Base-by-base conservation (phyloP, 2,329 filamentous ascomycete genomes). In the Paraphaeosphaeria minitans region DNA sequence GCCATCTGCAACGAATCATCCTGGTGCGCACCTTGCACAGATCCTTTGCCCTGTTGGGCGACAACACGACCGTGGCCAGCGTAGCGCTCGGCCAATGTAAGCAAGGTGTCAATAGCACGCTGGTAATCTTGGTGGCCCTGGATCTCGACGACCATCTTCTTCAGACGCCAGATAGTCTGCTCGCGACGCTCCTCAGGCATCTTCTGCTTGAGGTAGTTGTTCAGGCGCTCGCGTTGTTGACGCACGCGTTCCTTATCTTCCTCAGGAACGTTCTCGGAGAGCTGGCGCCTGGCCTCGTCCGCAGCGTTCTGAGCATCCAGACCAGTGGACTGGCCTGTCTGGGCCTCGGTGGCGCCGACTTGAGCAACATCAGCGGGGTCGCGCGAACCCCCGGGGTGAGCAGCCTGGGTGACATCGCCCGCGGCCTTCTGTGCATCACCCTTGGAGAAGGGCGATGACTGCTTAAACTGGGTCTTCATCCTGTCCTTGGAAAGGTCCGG, bases 111-210 rank as follows among this genome's bases (percentile, higher is more conserved):
- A 63, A 99, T 89, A n/a, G 95, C 95, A 77, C 90, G 85, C 67
- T 93, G 88, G 78, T 98, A 99, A 71, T 99, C 94, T 58, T 91
- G 87, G 73, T 98, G 95, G 57, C 94, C 91, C 80, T 99, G 95
- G 69, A 96, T 93, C 79, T 99, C 95, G 47, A 97, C 88, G 41
- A 99, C 82, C 90, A 98, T 96, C 87, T 98, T 98, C 87, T 94
- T 99, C 66, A 99, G 80, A 39, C 95, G 91, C 85, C 88, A 97
- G 69, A 97, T 89, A 56, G 89, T 89, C 82, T 97, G 93, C 8
- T 98, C 93, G 60, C 93, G 92, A 60, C 95, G 92, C 77, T 98
- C 93, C 78, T 94, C 82, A 0, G 95, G 93, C 79, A 99, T 85
- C 84, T 98, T 99, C 71, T 88, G 85, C 67, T 87, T 84, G 56